Conservation (phyloP, 2,329 filamentous ascomycete genomes). For the Colletotrichum eremochloae region DNA sequence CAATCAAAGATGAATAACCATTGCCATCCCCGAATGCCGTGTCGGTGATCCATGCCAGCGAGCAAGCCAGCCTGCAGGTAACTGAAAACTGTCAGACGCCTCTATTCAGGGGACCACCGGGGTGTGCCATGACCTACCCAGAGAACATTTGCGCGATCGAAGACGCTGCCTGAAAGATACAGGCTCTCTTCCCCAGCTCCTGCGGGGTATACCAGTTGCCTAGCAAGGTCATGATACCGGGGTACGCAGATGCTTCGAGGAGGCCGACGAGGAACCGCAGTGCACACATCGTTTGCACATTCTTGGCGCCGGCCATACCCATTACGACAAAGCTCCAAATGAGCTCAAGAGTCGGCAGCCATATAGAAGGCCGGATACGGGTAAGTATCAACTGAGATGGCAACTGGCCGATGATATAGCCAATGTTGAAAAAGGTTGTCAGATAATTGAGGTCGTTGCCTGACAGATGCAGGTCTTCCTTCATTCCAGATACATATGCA, state of each 20-base stretch:
- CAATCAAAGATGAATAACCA: not conserved
- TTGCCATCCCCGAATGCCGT: not conserved
- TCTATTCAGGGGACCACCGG: conserved; percentile 4
- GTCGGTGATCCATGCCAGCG: not conserved
- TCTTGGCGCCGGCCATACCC: conserved; percentile 53
- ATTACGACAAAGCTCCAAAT: conserved; percentile 53
- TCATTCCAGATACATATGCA: conserved; percentile 59
- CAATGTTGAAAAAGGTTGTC: conserved; percentile 68
- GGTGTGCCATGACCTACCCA: conserved; percentile 51
- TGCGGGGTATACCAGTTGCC: conserved; percentile 60
- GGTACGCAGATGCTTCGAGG: conserved; percentile 55
- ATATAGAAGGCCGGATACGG: conserved; percentile 55
- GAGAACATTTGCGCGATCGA: conserved; percentile 57
- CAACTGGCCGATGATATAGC: conserved; percentile 66
- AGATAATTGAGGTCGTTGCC: conserved; percentile 68
- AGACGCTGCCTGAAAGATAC: conserved; percentile 56
- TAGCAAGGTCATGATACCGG: conserved; percentile 54
- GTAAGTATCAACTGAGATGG: conserved; percentile 56
- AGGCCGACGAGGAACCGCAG: conserved; percentile 61
- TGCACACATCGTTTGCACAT: conserved; percentile 53
- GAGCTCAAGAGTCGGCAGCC: conserved; percentile 54
- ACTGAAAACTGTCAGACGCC: not conserved
- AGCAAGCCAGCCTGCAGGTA: not conserved
- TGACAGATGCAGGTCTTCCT: conserved; percentile 65
- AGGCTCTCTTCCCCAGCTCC: conserved; percentile 58